Conservation (phyloP, 352 stramenopile species). For the Plasmopara muralis region DNA sequence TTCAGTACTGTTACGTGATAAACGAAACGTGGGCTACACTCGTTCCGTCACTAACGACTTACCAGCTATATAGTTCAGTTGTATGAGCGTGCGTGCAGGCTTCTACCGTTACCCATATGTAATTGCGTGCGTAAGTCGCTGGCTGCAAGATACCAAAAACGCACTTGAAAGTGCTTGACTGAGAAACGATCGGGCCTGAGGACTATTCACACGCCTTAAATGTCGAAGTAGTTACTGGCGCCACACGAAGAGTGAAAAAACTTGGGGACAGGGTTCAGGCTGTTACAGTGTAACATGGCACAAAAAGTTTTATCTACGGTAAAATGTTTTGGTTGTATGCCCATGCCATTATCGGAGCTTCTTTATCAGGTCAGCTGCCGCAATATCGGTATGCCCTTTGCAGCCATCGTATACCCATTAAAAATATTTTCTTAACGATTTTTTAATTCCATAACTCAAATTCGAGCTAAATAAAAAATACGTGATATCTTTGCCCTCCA, state of each 20-base stretch:
- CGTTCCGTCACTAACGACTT: background rate
- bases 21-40: conserved; percentile 16
- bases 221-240: background rate
- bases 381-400: conserved; percentile 8
- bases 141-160: background rate
- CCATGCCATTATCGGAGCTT: conserved; percentile 11
- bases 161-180: conserved; percentile 2
- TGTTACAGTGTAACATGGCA: background rate
- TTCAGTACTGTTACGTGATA: conserved; percentile 12
- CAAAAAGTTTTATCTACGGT: too few relatives aligned
- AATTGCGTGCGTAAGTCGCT: conserved; percentile 7
- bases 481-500: too few relatives aligned
- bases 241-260: conserved; percentile 10
- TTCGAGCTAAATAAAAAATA: too few relatives aligned
- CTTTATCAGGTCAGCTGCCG: conserved; percentile 15
- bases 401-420: too few relatives aligned
- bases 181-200: conserved; percentile 8
- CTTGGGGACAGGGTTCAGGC: background rate
- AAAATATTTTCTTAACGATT: too few relatives aligned
- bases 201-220: background rate
- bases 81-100: background rate
- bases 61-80: background rate
- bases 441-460: too few relatives aligned
- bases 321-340: background rate
- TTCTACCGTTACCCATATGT: conserved; percentile 17